phyloP scores from a whole-genome alignment of 176 grass and related monocot genomes.

The Panicum miliaceum region DNA sequence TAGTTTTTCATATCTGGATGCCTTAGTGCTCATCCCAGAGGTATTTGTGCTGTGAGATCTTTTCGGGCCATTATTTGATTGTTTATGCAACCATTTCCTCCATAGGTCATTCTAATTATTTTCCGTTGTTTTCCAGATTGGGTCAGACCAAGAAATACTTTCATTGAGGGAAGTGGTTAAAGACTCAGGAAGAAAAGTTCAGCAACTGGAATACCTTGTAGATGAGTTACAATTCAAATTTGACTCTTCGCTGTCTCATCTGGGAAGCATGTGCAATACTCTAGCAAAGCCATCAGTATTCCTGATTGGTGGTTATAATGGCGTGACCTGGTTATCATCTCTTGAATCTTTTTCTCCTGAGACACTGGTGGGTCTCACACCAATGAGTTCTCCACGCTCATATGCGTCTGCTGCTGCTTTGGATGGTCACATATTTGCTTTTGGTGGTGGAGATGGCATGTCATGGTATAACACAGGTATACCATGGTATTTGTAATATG shows the following conservation, averaged over 20 bases:
- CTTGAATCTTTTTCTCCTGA: slow-evolving; percentile 76
- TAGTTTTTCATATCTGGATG: slow-evolving; percentile 30
- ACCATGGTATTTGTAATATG: slow-evolving; percentile 21
- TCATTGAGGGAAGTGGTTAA: slow-evolving; percentile 57
- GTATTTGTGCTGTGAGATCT: slow-evolving; percentile 12
- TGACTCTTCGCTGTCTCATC: slow-evolving; percentile 53
- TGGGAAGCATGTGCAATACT: slow-evolving; percentile 35
- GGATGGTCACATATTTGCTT: slow-evolving; percentile 69
- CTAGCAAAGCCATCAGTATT: slow-evolving; percentile 52
- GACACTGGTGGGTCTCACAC: slow-evolving; percentile 57
- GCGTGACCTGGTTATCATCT: slow-evolving; percentile 73
- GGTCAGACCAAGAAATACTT: slow-evolving; percentile 74
- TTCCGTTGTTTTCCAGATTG: slow-evolving; percentile 55
- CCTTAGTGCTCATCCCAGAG: background rate
- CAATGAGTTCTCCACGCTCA: slow-evolving; percentile 71
- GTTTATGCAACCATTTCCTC: slow-evolving; percentile 1
- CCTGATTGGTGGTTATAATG: slow-evolving; percentile 87
- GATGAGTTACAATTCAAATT: slow-evolving; percentile 70
- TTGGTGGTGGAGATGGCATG: slow-evolving; percentile 74
- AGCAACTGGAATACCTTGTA: slow-evolving; percentile 62
- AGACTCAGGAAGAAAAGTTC: slow-evolving; percentile 66
- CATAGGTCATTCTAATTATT: slow-evolving; percentile 36
- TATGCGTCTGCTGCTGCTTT: slow-evolving; percentile 70
- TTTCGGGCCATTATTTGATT: slow-evolving; percentile 11
- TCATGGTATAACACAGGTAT: slow-evolving; percentile 64